Base-by-base conservation (phyloP, 768 basidiomycete genomes). In the Holtermanniella nyarrowii region DNA sequence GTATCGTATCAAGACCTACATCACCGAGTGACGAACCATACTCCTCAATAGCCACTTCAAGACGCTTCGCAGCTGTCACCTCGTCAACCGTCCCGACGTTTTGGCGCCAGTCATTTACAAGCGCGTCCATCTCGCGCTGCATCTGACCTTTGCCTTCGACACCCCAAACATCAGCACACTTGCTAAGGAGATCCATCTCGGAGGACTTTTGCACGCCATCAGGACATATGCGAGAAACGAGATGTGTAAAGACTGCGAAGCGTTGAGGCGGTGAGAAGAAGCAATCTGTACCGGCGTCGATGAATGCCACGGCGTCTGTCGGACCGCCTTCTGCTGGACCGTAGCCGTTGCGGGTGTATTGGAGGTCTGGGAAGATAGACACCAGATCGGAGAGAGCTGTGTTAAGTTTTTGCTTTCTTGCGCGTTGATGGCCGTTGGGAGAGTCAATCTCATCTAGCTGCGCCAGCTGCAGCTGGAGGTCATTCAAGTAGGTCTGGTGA, bases 81-180 rank as follows among this genome's bases (percentile, higher is more conserved):
- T 62, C 64, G 5, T 57, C 57, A 7, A 24, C 26, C 3, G 47
- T 54, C 16, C 59, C 61, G 25, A 68, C 50, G n/a, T 39, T 46
- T 14, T 54, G 48, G 4, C 50, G 47, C 68, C 68, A 71, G n/a
- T 58, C 48, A 7, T 49, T n/a, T 13, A 65, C 31, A 2, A 62
- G 20, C 3, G 42, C 57, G 27, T 63, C 66, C 26, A 71, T 42
- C 51, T 68, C 66, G 37, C 54, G 55, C 55, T 69, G 62, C 43
- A 58, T 51, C 23, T 63, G 59, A 2, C 53, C 42, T 37, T 58
- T 46, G 23, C 53, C 50, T 12, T 55, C 47, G 10, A 71, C 59
- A 2, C 57, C 61, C 70, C 70, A 71, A 3, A 71, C 50, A 13
- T 63, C 60, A 11, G 63, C 52, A 44, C 68, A 69, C 26, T 54